These are phyloP conservation scores for Talaromyces sp. DNA, from an alignment of 2,329 filamentous ascomycete genomes.

Conservation along the genomic window DNA sequence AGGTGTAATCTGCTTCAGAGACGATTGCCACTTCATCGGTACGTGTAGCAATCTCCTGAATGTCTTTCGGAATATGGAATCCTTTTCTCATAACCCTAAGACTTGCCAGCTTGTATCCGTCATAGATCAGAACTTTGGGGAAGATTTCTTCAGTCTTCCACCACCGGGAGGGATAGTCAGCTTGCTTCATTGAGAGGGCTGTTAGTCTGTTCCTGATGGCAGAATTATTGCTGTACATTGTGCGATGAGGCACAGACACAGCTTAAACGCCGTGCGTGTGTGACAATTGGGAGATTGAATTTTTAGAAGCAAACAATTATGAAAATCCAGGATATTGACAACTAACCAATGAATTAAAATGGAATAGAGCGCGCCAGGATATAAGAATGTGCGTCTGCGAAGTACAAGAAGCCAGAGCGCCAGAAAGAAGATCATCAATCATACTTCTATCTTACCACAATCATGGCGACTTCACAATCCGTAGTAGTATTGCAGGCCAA, in stretches of 20 bases:
- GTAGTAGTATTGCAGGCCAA: background rate
- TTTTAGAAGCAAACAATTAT: background rate
- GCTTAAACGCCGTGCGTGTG: background rate
- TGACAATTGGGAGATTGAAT: background rate
- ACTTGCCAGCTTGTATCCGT: no score
- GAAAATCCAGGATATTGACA: background rate
- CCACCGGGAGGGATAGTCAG: no score
- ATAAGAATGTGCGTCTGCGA: background rate
- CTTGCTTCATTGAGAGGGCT: background rate
- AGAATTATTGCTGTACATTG: background rate
- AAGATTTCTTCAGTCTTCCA: no score
- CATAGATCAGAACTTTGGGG: no score
- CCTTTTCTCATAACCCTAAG: no score
- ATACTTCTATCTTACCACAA: background rate
- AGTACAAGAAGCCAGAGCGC: background rate
- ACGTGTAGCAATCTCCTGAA: background rate
- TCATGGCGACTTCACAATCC: background rate
- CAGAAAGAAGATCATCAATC: background rate
- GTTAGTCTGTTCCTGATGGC: no score
- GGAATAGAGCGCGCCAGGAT: background rate
- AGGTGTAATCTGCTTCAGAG: background rate
- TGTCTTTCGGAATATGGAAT: background rate
- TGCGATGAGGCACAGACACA: background rate
- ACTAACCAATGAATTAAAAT: background rate
- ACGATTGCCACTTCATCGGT: background rate